These are phyloP conservation scores for Saksenaea vasiformis DNA, from an alignment of 371 early-diverging fungal species.

Conservation along the genomic window DNA sequence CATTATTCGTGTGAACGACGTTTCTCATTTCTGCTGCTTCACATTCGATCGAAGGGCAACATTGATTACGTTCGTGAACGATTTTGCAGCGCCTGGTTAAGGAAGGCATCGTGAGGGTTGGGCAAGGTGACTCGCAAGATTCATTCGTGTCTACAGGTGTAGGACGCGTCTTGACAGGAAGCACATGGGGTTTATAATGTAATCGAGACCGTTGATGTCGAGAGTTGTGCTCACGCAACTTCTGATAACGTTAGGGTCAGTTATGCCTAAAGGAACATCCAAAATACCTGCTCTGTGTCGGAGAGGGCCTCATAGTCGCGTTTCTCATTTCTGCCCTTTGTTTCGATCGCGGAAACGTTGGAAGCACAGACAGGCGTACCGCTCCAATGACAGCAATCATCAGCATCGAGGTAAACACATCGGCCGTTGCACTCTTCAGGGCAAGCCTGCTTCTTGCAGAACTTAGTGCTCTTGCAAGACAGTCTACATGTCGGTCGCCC, in stretches of 20 bases:
- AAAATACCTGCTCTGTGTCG: neutral
- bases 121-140: neutral
- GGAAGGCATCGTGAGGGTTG: neutral
- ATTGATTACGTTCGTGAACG: neutral
- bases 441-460: conserved; percentile 30
- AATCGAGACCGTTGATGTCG: neutral
- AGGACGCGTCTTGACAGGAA: neutral
- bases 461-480: conserved; percentile 17
- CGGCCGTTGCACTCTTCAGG: conserved; percentile 28
- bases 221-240: neutral
- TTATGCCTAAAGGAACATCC: too few relatives aligned
- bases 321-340: neutral
- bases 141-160: neutral
- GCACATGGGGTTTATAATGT: neutral
- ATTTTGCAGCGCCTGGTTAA: neutral
- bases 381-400: conserved; percentile 31
- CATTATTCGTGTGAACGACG: too few relatives aligned
- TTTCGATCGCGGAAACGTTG: neutral
- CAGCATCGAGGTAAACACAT: conserved; percentile 38
- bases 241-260: neutral
- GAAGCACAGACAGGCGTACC: conserved; percentile 25
- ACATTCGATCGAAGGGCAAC: neutral
- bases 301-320: neutral
- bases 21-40: neutral
- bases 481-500: conserved; percentile 29